Evolutionary conservation across 2,329 filamentous ascomycete species (phyloP).

Genomic region (Ophiostoma montium): DNA sequence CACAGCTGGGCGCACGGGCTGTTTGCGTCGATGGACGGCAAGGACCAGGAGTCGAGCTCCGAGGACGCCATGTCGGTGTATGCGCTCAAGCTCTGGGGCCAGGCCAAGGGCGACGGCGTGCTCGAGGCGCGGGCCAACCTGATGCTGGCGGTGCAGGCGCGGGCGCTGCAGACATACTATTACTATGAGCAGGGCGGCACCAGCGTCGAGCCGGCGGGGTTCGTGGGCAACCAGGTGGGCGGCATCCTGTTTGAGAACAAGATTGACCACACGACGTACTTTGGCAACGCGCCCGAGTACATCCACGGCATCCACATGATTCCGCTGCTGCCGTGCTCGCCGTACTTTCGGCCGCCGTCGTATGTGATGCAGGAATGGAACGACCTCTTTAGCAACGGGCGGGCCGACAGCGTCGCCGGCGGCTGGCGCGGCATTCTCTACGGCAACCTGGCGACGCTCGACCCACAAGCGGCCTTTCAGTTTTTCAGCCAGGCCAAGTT

Average conservation of each 20-base stretch:
- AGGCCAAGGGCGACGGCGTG: slow-evolving; percentile 55
- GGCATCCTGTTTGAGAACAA: slow-evolving; percentile 87
- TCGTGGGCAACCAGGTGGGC: slow-evolving; percentile 62
- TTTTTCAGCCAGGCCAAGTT: slow-evolving; percentile 61
- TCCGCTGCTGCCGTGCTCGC: slow-evolving; percentile 54
- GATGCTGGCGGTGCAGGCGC: slow-evolving; percentile 65
- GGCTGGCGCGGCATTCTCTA: slow-evolving; percentile 81
- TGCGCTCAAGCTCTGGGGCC: slow-evolving; percentile 89
- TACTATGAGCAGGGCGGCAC: slow-evolving; percentile 59
- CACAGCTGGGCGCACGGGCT: slow-evolving; percentile 86
- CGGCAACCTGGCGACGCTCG: slow-evolving; percentile 65
- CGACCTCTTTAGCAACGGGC: slow-evolving; percentile 57
- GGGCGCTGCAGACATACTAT: slow-evolving; percentile 68
- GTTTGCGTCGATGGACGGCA: slow-evolving; percentile 56
- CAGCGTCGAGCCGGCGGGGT: slow-evolving; percentile 54
- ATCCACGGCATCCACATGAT: slow-evolving; percentile 75
- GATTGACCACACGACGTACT: slow-evolving; percentile 83
- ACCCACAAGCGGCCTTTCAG: slow-evolving; percentile 53
- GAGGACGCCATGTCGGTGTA: slow-evolving; percentile 84
- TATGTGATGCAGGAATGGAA: slow-evolving; percentile 81
- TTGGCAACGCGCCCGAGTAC: slow-evolving; percentile 58
- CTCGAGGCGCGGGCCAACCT: slow-evolving; percentile 73
- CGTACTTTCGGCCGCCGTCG: slow-evolving; percentile 47
- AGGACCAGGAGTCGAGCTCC: slow-evolving; percentile 74
- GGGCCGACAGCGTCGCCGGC: slow-evolving; percentile 49